Evolutionary conservation across 345 rosid genomes (phyloP).

Genomic region (Hypericum perforatum): DNA sequence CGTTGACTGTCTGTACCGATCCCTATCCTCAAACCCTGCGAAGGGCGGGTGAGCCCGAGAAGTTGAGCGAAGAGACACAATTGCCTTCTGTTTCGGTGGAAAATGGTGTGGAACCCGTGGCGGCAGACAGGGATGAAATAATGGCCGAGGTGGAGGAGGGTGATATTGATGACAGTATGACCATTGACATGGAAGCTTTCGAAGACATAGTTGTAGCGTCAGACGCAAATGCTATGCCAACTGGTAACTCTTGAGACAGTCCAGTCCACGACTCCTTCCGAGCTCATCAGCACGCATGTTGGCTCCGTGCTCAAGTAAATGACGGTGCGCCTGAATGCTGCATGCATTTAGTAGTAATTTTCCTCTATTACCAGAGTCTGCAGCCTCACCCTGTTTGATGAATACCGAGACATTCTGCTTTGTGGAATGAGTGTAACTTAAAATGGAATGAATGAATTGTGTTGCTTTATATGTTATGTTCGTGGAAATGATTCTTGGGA

Average conservation of each 20-base stretch:
- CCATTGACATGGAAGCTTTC: conserved; percentile 57
- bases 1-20: conserved; percentile 30
- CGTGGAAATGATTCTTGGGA: no score
- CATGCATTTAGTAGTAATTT: no score
- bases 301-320: no score
- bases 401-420: no score
- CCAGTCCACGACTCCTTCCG: no score
- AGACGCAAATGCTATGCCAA: conserved; percentile 35
- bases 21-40: conserved; percentile 34
- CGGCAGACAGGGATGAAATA: conserved; percentile 54
- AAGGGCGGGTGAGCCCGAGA: conserved; percentile 20
- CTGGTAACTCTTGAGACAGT: conserved; percentile 27
- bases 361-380: no score
- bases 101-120: conserved; percentile 57
- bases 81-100: conserved; percentile 24
- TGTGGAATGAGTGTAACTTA: no score
- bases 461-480: no score
- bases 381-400: no score
- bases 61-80: conserved; percentile 22
- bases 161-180: conserved; percentile 52
- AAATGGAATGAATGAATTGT: no score
- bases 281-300: no score
- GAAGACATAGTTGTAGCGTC: conserved; percentile 43
- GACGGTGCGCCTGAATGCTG: no score
- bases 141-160: conserved; percentile 69